Conservation (phyloP, 1,139 yeast genomes). For the Pichia sorboxylosa region DNA sequence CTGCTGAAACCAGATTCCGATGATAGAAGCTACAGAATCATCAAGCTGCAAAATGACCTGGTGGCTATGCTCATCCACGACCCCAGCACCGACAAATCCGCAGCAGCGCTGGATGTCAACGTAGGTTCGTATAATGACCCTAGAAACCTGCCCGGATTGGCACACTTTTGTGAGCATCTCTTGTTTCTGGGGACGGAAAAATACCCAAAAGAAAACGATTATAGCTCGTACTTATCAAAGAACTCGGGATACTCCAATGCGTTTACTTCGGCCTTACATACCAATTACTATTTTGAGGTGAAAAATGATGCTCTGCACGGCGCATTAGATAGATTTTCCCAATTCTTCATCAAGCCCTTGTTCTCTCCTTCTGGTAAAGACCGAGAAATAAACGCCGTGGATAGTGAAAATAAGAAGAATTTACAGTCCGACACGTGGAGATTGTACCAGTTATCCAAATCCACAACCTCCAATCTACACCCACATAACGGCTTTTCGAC, state of each 20-base stretch:
- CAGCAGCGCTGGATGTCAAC: conserved; percentile 86
- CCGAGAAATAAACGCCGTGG: conserved; percentile 89
- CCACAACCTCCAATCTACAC: conserved; percentile 57
- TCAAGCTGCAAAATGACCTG: conserved; percentile 56
- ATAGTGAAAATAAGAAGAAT: conserved; percentile 90
- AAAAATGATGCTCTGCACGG: conserved; percentile 68
- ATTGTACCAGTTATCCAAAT: conserved; percentile 70
- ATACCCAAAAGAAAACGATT: conserved; percentile 86
- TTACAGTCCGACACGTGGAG: conserved; percentile 87
- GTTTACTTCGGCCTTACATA: conserved; percentile 78
- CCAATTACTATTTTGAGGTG: conserved; percentile 84
- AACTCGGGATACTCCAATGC: conserved; percentile 58
- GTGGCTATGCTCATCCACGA: conserved; percentile 74
- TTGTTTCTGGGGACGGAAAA: conserved; percentile 94
- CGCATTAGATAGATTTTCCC: conserved; percentile 86
- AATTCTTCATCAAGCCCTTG: conserved; percentile 79
- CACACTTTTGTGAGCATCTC: conserved; percentile 94
- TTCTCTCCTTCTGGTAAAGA: conserved; percentile 76
- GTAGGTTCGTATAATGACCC: conserved; percentile 87
- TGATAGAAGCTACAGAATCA: conserved; percentile 60
- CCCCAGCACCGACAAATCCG: conserved; percentile 77
- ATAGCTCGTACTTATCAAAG: conserved; percentile 62
- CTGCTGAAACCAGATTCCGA: conserved; percentile 58
- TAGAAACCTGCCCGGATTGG: conserved; percentile 65
- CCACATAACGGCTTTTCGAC: conserved; percentile 71